Evolutionary conservation across 2,329 filamentous ascomycete genomes (phyloP), one percentile per base, ranked within the genome.

Genomic region (Myriosclerotinia scirpicola): DNA sequence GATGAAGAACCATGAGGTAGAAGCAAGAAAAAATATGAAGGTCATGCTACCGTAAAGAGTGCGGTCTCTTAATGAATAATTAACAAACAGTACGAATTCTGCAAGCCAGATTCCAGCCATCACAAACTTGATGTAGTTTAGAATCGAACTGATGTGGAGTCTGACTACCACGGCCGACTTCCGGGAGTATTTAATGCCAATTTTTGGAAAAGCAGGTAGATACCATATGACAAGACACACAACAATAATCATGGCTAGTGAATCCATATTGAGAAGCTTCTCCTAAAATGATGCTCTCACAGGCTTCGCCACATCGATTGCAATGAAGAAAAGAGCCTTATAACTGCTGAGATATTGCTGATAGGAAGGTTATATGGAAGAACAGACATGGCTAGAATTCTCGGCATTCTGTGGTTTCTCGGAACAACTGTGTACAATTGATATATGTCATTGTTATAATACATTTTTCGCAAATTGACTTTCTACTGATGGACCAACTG

Each of bases 1-100:
- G 72, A 67, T 80, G 80, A 73, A 78, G 79, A 58, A 86, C 17
- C 20, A 34, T 5, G 14, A 67, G 5, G 26, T 69, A 22, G 66
- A 69, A 48, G 78, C 44, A 66, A 80, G 74, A 7, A 50, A 48
- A 75, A 75, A 15, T 72, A 74, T n/a, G 78, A 77, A 38, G 34
- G 79, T 71, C 75, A 67, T 67, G 78, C 77, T n/a, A 5, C 8
- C 9, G 26, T 46, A 11, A 83, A 77, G 44, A 78, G 1, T 36
- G 8, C 38, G 6, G 15, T 64, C 34, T 26, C n/a, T 30, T 5
- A 56, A 36, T 20, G 55, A 30, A 17, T 17, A 2, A n/a, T 26
- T 38, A 20, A 11, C 15, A 14, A 6, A n/a, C 17, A 64, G 3
- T 9, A 22, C 15, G 22, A 4, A 1, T 34, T 36, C 7, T 26